phyloP scores from a whole-genome alignment of 1,284 basidiomycete species.

The Gymnopus androsaceus region DNA sequence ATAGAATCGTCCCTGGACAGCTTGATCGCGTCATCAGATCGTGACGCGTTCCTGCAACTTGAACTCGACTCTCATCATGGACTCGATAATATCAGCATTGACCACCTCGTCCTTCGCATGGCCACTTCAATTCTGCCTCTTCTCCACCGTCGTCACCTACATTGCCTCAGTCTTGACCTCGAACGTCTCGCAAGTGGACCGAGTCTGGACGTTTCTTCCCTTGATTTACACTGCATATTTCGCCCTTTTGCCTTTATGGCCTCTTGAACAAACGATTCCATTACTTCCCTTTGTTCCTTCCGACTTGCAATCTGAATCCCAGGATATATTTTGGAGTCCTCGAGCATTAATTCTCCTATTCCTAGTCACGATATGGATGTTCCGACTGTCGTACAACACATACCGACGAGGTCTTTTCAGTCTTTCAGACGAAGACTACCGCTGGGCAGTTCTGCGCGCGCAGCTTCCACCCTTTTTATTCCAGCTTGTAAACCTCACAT shows the following conservation, averaged over 20 bases:
- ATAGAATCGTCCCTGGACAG: no score
- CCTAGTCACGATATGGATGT: constrained; percentile 74
- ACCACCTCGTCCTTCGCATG: background rate
- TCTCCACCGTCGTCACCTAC: constrained; percentile 50
- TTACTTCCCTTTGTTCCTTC: constrained; percentile 61
- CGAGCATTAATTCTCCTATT: constrained; percentile 72
- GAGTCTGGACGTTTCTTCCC: constrained; percentile 78
- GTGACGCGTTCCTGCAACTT: no score
- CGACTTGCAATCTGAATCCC: constrained; percentile 31
- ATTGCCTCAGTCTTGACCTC: constrained; percentile 65
- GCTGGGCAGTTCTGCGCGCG: constrained; percentile 79
- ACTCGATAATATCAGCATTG: no score
- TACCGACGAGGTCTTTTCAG: constrained; percentile 83
- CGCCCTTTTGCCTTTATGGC: constrained; percentile 70
- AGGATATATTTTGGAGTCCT: constrained; percentile 38
- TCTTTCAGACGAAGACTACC: constrained; percentile 85
- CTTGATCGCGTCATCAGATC: no score
- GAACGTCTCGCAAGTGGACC: constrained; percentile 87
- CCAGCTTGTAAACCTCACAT: constrained; percentile 79
- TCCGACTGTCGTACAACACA: constrained; percentile 72
- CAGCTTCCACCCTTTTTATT: constrained; percentile 66
- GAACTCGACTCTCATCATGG: no score
- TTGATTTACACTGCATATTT: constrained; percentile 78
- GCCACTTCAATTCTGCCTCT: constrained; percentile 45
- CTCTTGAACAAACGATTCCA: constrained; percentile 42